Conservation (phyloP, 345 rosid species). For the Aegle marmelos region DNA sequence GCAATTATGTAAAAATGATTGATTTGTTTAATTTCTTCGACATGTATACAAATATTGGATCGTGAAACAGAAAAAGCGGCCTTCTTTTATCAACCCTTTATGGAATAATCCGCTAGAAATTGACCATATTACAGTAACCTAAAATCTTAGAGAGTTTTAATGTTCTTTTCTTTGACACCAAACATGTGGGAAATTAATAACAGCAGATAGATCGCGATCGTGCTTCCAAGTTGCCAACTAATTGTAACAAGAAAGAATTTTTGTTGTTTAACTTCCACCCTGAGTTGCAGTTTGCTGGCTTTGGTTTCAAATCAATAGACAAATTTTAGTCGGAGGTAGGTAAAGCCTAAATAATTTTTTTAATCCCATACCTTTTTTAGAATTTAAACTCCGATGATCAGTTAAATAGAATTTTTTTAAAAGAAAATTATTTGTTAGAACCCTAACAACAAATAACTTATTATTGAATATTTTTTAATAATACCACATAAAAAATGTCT, state of each 20-base stretch:
- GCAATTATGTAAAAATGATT: neutral
- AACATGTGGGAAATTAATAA: neutral
- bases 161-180: neutral
- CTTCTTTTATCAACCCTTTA: neutral
- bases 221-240: neutral
- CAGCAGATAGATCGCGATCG: neutral
- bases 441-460: too few relatives aligned
- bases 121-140: neutral
- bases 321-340: neutral
- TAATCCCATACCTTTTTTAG: too few relatives aligned
- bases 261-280: neutral
- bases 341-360: neutral
- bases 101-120: conserved; percentile 3
- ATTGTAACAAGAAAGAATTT: neutral
- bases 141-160: neutral
- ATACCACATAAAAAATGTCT: neutral
- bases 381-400: too few relatives aligned
- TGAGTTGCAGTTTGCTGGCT: neutral
- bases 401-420: too few relatives aligned
- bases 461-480: too few relatives aligned
- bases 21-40: conserved; percentile 2
- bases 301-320: neutral
- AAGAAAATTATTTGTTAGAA: rapidly evolving
- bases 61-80: neutral
- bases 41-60: neutral